Base-by-base conservation (phyloP, 495 filamentous ascomycete species). In the Neurospora sp. region DNA sequence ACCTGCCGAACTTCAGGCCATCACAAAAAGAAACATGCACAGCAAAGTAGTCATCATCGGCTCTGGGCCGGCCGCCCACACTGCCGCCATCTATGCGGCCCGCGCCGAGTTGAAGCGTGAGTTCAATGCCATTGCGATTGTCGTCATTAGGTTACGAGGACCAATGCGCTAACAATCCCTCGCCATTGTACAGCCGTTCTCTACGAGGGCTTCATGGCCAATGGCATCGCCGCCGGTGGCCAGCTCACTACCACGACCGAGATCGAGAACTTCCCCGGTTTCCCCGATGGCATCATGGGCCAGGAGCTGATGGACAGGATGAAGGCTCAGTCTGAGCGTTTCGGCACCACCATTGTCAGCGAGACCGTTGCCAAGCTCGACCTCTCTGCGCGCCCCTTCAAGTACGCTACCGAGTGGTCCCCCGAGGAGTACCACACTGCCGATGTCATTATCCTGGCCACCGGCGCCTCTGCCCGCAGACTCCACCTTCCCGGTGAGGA, bases 181-280 rank as follows among this genome's bases (percentile, higher is more conserved):
- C 27, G 27, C 27, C 27, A 27, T 27, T 27, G 27, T 27, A 27
- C 82, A 88, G 92, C 96, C 44, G 92, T 97, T 74, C 85, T 99
- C 72, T 99, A 98, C 79, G 96, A 99, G 85, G 96, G 96, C 74
- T 97, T 98, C 87, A 90, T 99, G 74, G 96, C 96, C 76, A 96
- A 97, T 78, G 96, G 96, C 77, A 96, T 96, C 81, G 96, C 96
- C 7, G 92, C 96, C 69, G 96, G 96, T 78, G 96, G 96, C 40
- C 96, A 99, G 86, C 85, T 99, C 72, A 99, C 96, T 35, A 99
- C 96, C 44, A 99, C 96, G 73, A 98, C 97, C 78, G 96, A 99
- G 74, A 90, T 99, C 72, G 96, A 99, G 87, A 99, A 99, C 85
- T 99, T 90, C 84, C 96, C 96, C 70, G 96, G 96, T 42, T 99